Base-by-base conservation (phyloP, 1,284 basidiomycete species). In the Pisolithus thermaeus region DNA sequence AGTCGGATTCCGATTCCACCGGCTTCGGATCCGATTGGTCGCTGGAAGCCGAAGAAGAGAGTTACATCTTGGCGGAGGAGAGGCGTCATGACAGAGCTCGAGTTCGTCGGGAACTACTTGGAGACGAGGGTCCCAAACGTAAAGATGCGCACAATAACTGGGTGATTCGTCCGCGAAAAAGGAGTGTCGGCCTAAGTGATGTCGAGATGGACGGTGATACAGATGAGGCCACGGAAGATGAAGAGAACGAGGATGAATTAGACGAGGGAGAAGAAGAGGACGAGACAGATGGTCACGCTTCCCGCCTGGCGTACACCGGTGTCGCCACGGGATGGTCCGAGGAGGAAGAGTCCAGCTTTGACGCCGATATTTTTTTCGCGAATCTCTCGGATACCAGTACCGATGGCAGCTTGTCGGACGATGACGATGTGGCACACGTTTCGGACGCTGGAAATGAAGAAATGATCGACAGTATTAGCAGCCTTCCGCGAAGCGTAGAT, bases 331-430 rank as follows among this genome's bases (percentile, higher is more conserved):
- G 81, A 39, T 90, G 85, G 77, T 86, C 84, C 36, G 78, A 78
- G 23, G 84, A 82, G 37, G 86, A 86, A 58, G 85, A 87, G 60
- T 84, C 79, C 2, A 80, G 77, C 52, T 87, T 87, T 58, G 86
- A 90, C 56, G 87, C 87, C 4, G 86, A 90, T 57, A 64, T 90
- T 0, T 89, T 89, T 69, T 90, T 89, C 61, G 79, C 82, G 38
- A 84, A 86, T 61, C 76, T 90, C 32, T 79, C 81, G 22, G 83
- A 81, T 58, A 69, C 74, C 1, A 64, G 61, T 22, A 64, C 66
- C 12, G 68, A 70, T 40, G 68, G 66, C 43, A 64, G 60, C 12
- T 67, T 67, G 12, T 68, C 70, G 37, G 74, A 75, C 47, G 70
- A 68, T 44, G 70, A 61, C 7, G 65, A 52, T 27, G 61, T 63